Conservation (phyloP, 108 stramenopile species). For the Skeletonema grethae region DNA sequence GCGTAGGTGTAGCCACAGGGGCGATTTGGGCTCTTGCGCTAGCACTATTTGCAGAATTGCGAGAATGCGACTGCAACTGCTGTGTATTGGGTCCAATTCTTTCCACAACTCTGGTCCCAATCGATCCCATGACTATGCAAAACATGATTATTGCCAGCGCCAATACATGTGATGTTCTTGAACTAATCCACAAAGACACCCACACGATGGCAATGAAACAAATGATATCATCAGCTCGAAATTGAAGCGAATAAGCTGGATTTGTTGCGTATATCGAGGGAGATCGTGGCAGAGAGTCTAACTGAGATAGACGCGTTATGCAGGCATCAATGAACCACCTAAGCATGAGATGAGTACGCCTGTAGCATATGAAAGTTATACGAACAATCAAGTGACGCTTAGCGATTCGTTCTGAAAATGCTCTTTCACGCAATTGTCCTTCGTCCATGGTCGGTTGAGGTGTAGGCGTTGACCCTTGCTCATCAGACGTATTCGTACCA, state of each 20-base stretch:
- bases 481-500: background rate
- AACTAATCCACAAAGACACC: conserved; percentile 13
- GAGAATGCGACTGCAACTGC: background rate
- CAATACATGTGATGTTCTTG: conserved; percentile 2
- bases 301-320: conserved; percentile 7
- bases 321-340: conserved; percentile 2
- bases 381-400: background rate
- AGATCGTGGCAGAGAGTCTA: conserved; percentile 4
- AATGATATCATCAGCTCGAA: conserved; percentile 30
- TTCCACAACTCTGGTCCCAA: conserved; percentile 5
- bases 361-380: background rate
- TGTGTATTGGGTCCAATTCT: background rate
- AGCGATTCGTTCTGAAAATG: background rate
- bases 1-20: background rate
- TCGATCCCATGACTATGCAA: conserved; percentile 5
- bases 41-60: background rate
- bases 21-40: background rate
- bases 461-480: background rate
- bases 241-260: conserved; percentile 27
- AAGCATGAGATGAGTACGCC: background rate
- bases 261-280: conserved; percentile 23
- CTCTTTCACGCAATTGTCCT: background rate
- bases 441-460: background rate
- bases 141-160: conserved; percentile 3
- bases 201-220: conserved; percentile 21